These are phyloP conservation scores for Kodamaea jinghongensis DNA, from an alignment of 805 yeast species.

Conservation along the genomic window DNA sequence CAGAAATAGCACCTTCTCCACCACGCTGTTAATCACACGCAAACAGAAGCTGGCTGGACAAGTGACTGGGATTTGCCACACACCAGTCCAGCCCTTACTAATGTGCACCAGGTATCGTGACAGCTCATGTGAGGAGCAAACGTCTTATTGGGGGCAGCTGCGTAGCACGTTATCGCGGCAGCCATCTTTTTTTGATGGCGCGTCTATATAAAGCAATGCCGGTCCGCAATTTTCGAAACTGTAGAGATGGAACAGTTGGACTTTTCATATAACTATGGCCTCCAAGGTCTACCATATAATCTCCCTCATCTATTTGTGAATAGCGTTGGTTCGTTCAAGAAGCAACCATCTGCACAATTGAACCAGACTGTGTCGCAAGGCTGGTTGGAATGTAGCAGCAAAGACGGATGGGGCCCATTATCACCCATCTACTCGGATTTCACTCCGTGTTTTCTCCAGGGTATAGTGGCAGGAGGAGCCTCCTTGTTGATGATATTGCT, in stretches of 20 bases:
- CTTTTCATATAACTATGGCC: not conserved
- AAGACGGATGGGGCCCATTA: constrained; percentile 46
- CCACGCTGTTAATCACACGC: too few species aligned
- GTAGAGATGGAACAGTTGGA: constrained; percentile 5
- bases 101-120: too few species aligned
- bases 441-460: constrained; percentile 60
- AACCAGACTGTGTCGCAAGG: not conserved
- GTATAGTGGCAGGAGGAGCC: constrained; percentile 41
- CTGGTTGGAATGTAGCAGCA: not conserved
- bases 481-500: constrained; percentile 42
- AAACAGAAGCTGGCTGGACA: too few species aligned
- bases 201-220: too few species aligned
- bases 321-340: not conserved
- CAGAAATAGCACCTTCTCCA: too few species aligned
- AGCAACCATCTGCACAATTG: not conserved
- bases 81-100: too few species aligned
- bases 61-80: too few species aligned
- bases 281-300: not conserved
- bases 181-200: too few species aligned
- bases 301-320: not conserved
- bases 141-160: too few species aligned
- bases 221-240: too few species aligned
- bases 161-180: too few species aligned
- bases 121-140: too few species aligned
- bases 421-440: constrained; percentile 47